These are phyloP conservation scores for Stevia rebaudiana DNA, from an alignment of 140 eudicot genomes.

Conservation along the genomic window DNA sequence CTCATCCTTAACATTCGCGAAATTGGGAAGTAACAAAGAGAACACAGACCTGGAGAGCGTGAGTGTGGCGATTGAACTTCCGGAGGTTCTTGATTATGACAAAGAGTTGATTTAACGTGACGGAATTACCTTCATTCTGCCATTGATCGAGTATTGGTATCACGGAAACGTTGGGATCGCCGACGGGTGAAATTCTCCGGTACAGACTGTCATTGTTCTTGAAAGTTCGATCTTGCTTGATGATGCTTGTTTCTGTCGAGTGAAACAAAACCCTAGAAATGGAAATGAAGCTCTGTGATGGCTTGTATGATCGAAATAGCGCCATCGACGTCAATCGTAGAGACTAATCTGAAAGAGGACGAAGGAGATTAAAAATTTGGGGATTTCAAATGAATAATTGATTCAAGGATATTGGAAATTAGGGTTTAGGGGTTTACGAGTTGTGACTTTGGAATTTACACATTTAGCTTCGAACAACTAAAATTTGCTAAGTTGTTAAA, in stretches of 20 bases:
- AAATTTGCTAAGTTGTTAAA: too few species aligned
- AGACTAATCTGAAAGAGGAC: neutral
- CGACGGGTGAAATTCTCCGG: constrained; percentile 45
- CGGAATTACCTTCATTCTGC: constrained; percentile 43
- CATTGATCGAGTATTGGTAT: constrained; percentile 64
- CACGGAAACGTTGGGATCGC: constrained; percentile 49
- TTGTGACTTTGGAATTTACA: neutral
- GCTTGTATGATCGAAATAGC: constrained; percentile 20
- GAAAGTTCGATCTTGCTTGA: neutral
- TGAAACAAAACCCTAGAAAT: constrained; percentile 22
- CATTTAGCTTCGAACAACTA: neutral
- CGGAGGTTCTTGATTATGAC: constrained; percentile 32
- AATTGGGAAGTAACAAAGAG: neutral
- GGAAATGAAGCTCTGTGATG: constrained; percentile 3
- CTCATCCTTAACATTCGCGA: neutral
- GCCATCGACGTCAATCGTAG: constrained; percentile 15
- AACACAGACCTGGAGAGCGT: constrained; percentile 56
- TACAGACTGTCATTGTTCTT: constrained; percentile 32
- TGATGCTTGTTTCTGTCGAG: constrained; percentile 27
- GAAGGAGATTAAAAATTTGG: constrained; percentile 3
- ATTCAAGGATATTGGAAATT: constrained; percentile 9
- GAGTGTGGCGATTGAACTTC: constrained; percentile 39
- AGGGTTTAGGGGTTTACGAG: constrained; percentile 27
- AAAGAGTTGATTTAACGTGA: constrained; percentile 22
- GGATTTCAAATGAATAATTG: constrained; percentile 1